These are phyloP conservation scores for Kazachstania kunashirensis DNA, from an alignment of 805 yeast genomes.

Conservation along the genomic window DNA sequence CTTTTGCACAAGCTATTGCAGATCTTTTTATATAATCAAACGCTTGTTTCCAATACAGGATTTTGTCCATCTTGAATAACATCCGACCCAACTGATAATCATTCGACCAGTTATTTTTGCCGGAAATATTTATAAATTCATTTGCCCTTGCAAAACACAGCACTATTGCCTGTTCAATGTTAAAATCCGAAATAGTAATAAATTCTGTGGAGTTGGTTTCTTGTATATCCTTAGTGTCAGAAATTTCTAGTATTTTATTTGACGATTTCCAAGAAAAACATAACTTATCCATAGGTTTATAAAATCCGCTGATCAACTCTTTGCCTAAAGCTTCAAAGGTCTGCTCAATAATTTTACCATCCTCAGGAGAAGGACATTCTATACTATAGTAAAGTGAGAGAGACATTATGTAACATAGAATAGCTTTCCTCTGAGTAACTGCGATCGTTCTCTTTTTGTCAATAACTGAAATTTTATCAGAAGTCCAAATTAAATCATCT, in stretches of 20 bases:
- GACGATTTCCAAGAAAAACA: slow-evolving; percentile 35
- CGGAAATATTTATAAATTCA: slow-evolving; percentile 8
- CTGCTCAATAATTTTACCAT: slow-evolving; percentile 10
- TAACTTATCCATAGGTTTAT: slow-evolving; percentile 55
- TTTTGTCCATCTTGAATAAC: slow-evolving; percentile 38
- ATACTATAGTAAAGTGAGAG: slow-evolving; percentile 6
- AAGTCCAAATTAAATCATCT: slow-evolving; percentile 86
- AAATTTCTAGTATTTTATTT: slow-evolving; percentile 10
- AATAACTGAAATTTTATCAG: slow-evolving; percentile 60
- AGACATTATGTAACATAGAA: slow-evolving; percentile 71
- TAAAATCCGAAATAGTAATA: slow-evolving; percentile 20
- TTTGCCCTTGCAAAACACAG: slow-evolving; percentile 18
- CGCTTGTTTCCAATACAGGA: slow-evolving; percentile 9
- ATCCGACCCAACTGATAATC: slow-evolving; percentile 51
- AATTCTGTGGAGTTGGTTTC: slow-evolving; percentile 6
- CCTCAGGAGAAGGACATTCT: slow-evolving; percentile 8
- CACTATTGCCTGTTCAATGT: slow-evolving; percentile 25
- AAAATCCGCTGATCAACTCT: slow-evolving; percentile 41
- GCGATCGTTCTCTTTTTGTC: slow-evolving; percentile 58
- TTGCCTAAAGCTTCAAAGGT: slow-evolving; percentile 17
- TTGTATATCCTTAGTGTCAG: slow-evolving; percentile 13
- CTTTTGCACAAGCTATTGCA: slow-evolving; percentile 33
- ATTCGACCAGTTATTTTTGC: slow-evolving; percentile 47
- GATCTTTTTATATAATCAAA: slow-evolving; percentile 34
- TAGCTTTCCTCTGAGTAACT: slow-evolving; percentile 52